These are phyloP conservation scores for Fusarium cicatricum DNA, from an alignment of 2,329 filamentous ascomycete species.

Conservation along the genomic window DNA sequence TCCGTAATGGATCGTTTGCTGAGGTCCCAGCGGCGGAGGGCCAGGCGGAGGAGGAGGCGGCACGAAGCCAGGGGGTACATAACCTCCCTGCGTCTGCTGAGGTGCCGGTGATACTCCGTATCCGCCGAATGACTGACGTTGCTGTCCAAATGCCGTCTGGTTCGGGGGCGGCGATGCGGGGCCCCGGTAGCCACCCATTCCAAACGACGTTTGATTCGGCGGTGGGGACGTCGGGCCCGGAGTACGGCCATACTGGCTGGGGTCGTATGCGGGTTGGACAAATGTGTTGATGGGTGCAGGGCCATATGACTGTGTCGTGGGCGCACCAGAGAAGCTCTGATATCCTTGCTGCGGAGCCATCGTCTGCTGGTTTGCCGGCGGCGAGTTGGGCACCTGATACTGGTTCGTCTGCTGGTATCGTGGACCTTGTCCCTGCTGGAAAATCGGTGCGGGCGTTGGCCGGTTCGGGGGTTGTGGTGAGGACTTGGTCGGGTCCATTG, in stretches of 20 bases:
- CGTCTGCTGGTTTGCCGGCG: constrained; percentile 56
- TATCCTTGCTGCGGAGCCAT: constrained; percentile 53
- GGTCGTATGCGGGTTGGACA: constrained; percentile 64
- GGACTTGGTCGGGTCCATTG: constrained; percentile 71
- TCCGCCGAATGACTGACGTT: constrained; percentile 50
- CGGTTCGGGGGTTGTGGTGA: constrained; percentile 52
- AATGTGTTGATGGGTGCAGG: constrained; percentile 55
- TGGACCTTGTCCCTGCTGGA: constrained; percentile 45
- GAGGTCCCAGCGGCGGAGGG: constrained; percentile 67
- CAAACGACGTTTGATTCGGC: constrained; percentile 65
- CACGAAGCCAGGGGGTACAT: constrained; percentile 65
- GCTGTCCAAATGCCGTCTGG: constrained; percentile 58
- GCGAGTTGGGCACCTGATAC: constrained; percentile 61
- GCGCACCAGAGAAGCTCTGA: constrained; percentile 48
- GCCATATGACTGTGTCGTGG: constrained; percentile 40
- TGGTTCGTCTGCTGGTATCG: constrained; percentile 65
- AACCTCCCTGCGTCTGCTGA: constrained; percentile 51
- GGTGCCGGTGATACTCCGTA: constrained; percentile 52
- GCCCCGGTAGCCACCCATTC: constrained; percentile 48
- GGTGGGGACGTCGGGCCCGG: constrained; percentile 68
- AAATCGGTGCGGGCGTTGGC: constrained; percentile 25
- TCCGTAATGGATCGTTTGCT: constrained; percentile 67
- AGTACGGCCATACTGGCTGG: constrained; percentile 66
- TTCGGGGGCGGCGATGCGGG: constrained; percentile 66
- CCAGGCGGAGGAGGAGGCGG: constrained; percentile 71